Evolutionary conservation across 331 rosid species (phyloP), one percentile per base, ranked within the genome.

Genomic region (Phaseolus coccineus): DNA sequence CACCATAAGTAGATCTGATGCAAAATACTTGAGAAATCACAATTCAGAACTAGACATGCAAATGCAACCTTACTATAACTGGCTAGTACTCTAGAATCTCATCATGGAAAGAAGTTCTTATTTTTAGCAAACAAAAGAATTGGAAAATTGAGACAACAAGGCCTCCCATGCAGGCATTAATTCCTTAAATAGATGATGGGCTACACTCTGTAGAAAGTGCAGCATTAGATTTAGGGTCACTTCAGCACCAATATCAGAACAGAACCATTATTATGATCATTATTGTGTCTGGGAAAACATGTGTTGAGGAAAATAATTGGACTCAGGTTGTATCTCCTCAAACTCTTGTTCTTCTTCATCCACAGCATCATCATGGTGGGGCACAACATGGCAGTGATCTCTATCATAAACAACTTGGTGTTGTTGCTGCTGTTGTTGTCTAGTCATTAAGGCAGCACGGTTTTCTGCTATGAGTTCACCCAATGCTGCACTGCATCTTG

Each of bases 391-490:
- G 80, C 92, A 84, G 72, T 89, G 39, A 35, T 35, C 87, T 77
- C 86, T 73, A 59, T 91, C 91, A 8, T 76, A 58, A 55, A 71
- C 47, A 76, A 86, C 15, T 39, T 35, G 39, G 3, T 33, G 4
- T 33, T 33, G 37, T 33, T 40, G 46, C 2, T 42, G 12, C 0
- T 40, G 11, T 40, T 44, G 51, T 12, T 67, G 93, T 50, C 86
- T 84, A 15, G 86, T 84, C 31, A 85, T 46, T 52, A 82, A 44
- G 63, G 92, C 83, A 0, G 97, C 90, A 1, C 97, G 97, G 77
- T 92, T 89, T 71, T 92, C 95, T 0, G 88, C 97, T 42, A 92
- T 92, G 55, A 92, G 85, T 79, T 92, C 97, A 1, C 88, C 82
- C 0, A 90, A 85, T 11, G 97, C 97, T 3, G 93, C 93, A 19